Evolutionary conservation across 495 filamentous ascomycete species (phyloP).

Genomic region (Hypomontagnella monticulosa): DNA sequence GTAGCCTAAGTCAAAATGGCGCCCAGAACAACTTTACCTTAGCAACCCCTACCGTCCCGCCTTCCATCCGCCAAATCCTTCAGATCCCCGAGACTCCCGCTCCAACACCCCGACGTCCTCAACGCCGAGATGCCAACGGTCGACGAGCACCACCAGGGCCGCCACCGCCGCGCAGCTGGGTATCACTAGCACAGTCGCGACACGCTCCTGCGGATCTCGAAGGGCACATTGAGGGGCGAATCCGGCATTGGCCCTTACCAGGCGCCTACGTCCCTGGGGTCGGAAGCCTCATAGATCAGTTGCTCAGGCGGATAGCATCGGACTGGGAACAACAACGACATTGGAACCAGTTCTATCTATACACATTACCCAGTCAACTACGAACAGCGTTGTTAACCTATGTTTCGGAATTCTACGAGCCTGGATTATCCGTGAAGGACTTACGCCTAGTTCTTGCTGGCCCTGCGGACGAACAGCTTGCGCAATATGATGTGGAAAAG

Average conservation of each 20-base stretch:
- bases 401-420: conserved; percentile 60
- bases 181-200: conserved; percentile 48
- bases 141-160: conserved; percentile 70
- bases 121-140: conserved; percentile 54
- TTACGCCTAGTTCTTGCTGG: conserved; percentile 53
- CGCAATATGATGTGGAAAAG: conserved; percentile 37
- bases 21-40: conserved; percentile 32
- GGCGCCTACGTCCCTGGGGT: conserved; percentile 49
- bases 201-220: conserved; percentile 28
- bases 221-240: conserved; percentile 1
- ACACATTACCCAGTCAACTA: conserved; percentile 67
- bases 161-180: conserved; percentile 77
- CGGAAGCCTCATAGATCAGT: conserved; percentile 64
- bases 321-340: conserved; percentile 75
- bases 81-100: conserved; percentile 76
- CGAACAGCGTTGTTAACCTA: conserved; percentile 71
- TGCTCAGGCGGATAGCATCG: conserved; percentile 68
- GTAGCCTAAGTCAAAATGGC: conserved; percentile 38
- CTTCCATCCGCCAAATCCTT: conserved; percentile 66
- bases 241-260: conserved; percentile 47
- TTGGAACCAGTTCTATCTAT: conserved; percentile 74
- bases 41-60: conserved; percentile 56
- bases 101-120: conserved; percentile 67
- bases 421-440: conserved; percentile 56
- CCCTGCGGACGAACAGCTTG: conserved; percentile 40